Percentiles rank a stretch among this genome's conserved stretches.
These are phyloP conservation scores for Limnanthes douglasii DNA, from an alignment of 345 rosid genomes.

Conservation along the genomic window DNA sequence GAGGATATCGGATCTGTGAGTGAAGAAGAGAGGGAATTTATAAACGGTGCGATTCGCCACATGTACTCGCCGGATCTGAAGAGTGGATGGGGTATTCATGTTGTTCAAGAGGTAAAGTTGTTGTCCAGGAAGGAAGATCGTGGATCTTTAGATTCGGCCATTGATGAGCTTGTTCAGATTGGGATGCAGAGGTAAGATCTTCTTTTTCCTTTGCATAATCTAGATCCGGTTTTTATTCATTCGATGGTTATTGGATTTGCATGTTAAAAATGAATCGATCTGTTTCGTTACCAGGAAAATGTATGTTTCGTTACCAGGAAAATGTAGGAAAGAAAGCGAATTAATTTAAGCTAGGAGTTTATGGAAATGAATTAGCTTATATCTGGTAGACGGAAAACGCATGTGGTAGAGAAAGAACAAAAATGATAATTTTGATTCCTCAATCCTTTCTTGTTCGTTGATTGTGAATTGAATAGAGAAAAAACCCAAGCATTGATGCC, in stretches of 20 bases:
- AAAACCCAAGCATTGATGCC: too few relatives aligned
- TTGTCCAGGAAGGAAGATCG: conserved; percentile 71
- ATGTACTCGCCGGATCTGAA: conserved; percentile 98
- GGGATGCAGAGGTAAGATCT: conserved; percentile 71
- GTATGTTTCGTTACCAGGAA: too few relatives aligned
- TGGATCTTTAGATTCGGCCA: conserved; percentile 46
- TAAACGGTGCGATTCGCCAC: conserved; percentile 48
- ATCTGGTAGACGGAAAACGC: too few relatives aligned
- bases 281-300: too few relatives aligned
- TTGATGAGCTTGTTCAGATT: conserved; percentile 66
- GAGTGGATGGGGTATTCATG: conserved; percentile 96
- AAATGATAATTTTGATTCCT: too few relatives aligned
- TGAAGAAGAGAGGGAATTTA: conserved; percentile 26
- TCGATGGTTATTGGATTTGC: neutral
- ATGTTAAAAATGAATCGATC: too few relatives aligned
- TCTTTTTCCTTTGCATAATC: neutral
- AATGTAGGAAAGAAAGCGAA: too few relatives aligned
- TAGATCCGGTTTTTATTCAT: conserved; percentile 11
- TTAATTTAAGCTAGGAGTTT: too few relatives aligned
- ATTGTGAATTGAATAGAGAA: too few relatives aligned
- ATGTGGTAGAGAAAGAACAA: too few relatives aligned
- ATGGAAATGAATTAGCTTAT: too few relatives aligned
- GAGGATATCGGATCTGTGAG: conserved; percentile 59
- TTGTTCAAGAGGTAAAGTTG: conserved; percentile 83
- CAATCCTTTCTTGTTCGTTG: too few relatives aligned